Percentiles rank a stretch among this genome's conserved stretches.
phyloP scores from a whole-genome alignment of 805 yeast genomes.

The baker's yeast (Saccharomyces cerevisiae) region DNA sequence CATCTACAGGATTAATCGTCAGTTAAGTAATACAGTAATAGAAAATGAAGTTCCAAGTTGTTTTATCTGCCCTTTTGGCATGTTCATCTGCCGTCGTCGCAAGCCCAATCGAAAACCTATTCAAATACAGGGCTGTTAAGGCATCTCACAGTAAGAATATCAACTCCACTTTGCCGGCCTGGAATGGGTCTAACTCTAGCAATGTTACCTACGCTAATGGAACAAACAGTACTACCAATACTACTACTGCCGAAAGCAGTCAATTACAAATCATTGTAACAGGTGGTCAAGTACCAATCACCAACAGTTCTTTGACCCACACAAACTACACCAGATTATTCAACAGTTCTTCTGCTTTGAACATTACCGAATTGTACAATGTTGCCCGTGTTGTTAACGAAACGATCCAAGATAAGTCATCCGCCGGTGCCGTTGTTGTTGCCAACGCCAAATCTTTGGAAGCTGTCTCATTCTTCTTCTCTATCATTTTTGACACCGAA shows the following conservation, averaged over 20 bases:
- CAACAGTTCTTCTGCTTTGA: constrained; percentile 17
- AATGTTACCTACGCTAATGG: constrained; percentile 1
- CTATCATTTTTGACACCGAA: constrained; percentile 15
- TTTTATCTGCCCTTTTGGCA: constrained; percentile 10
- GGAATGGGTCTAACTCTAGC: not conserved
- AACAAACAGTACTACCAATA: constrained; percentile 1
- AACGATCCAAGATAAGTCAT: constrained; percentile 6
- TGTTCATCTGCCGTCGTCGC: constrained; percentile 13
- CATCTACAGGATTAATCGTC: not conserved
- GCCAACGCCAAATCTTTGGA: constrained; percentile 18
- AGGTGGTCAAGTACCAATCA: constrained; percentile 15
- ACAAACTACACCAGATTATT: constrained; percentile 12
- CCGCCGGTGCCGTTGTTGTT: constrained; percentile 18
- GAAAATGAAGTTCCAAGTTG: constrained; percentile 10
- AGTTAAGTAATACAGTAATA: not conserved
- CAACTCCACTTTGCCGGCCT: not conserved
- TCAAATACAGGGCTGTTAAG: not conserved
- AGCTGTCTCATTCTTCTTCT: constrained; percentile 23
- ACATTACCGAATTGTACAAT: constrained; percentile 17
- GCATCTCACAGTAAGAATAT: not conserved
- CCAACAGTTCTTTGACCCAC: constrained; percentile 7
- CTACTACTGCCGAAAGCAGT: constrained; percentile 2
- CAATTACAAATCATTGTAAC: constrained; percentile 17
- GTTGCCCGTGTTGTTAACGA: constrained; percentile 12
- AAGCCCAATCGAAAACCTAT: constrained; percentile 7